phyloP scores from a whole-genome alignment of 2,329 filamentous ascomycete species.

The Beauveria rudraprayagi region DNA sequence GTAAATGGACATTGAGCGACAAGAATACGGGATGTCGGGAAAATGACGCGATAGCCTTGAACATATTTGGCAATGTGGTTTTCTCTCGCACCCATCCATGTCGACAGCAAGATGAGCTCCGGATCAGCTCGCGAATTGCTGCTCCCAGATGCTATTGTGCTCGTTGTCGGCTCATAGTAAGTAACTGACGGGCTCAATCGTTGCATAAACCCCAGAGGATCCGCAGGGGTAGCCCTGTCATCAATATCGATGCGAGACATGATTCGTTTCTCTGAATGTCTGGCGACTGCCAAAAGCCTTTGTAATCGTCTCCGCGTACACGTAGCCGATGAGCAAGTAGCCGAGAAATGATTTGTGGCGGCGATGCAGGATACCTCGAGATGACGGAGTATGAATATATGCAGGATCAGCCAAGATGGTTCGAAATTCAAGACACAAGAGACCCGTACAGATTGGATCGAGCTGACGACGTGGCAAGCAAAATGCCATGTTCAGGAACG shows the following conservation, averaged over 20 bases:
- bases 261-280: background rate
- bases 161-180: slow-evolving; percentile 23
- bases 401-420: background rate
- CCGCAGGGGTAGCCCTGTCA: background rate
- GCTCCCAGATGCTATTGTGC: background rate
- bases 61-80: slow-evolving; percentile 45
- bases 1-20: slow-evolving; percentile 34
- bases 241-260: background rate
- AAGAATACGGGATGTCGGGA: slow-evolving; percentile 38
- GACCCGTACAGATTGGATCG: background rate
- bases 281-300: background rate
- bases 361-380: background rate
- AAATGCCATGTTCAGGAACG: background rate
- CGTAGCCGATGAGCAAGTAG: background rate
- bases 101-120: slow-evolving; percentile 38
- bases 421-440: background rate
- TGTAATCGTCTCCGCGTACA: background rate
- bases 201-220: slow-evolving; percentile 5
- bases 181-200: slow-evolving; percentile 29
- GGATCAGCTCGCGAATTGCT: slow-evolving; percentile 23
- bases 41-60: slow-evolving; percentile 34
- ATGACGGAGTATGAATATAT: background rate
- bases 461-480: background rate
- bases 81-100: slow-evolving; percentile 45
- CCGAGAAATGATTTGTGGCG: background rate